A percentile compares a stretch with the other conserved stretches of the same genome.
These are phyloP conservation scores for Vaccinium myrtillus DNA, from an alignment of 148 eudicot genomes.

Conservation along the genomic window DNA sequence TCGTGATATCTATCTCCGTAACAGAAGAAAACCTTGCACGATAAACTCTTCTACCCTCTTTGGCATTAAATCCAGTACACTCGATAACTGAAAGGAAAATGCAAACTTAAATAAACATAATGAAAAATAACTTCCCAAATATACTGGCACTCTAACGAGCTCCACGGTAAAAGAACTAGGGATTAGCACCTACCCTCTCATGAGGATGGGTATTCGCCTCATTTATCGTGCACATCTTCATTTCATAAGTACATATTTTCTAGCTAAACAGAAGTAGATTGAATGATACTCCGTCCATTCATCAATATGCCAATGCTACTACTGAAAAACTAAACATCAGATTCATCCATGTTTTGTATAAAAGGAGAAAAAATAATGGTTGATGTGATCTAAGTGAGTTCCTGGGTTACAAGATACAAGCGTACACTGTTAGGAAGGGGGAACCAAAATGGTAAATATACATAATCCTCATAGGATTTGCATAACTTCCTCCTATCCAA, in stretches of 20 bases:
- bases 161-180: background rate
- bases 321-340: background rate
- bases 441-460: background rate
- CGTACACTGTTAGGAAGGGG: background rate
- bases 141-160: background rate
- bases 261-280: background rate
- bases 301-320: background rate
- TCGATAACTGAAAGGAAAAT: conserved; percentile 68
- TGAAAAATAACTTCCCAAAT: background rate
- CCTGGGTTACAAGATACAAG: background rate
- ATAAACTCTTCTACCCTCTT: conserved; percentile 53
- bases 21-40: conserved; percentile 96
- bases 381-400: background rate
- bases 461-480: background rate
- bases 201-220: background rate
- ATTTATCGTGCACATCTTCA: background rate
- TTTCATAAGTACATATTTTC: background rate
- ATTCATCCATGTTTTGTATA: background rate
- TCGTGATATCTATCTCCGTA: conserved; percentile 72
- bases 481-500: background rate
- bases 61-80: conserved; percentile 67
- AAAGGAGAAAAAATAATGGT: background rate
- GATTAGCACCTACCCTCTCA: background rate
- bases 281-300: background rate
- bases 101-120: conserved; percentile 6